phyloP scores from a whole-genome alignment of 345 rosid species.

The Murraya paniculata region DNA sequence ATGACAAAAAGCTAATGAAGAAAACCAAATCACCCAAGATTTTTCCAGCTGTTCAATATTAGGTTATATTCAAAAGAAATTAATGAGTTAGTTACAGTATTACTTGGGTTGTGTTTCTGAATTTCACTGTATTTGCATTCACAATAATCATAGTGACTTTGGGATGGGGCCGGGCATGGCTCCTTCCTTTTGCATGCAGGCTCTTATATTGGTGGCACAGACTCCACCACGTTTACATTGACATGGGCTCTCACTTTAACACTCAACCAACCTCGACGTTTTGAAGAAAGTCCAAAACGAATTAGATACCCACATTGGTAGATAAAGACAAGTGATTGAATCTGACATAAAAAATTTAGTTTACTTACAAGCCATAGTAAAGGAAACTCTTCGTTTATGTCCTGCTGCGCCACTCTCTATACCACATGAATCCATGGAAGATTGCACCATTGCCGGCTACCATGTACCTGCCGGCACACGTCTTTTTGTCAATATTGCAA shows the following conservation, averaged over 20 bases:
- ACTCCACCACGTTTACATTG: slow-evolving; percentile 36
- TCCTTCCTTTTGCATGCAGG: slow-evolving; percentile 18
- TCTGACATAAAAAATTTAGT: slow-evolving; percentile 34
- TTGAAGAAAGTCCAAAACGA: slow-evolving; percentile 39
- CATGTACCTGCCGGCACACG: slow-evolving; percentile 37
- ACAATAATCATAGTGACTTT: not conserved
- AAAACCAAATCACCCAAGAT: no score
- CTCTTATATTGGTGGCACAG: slow-evolving; percentile 34
- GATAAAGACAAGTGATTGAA: slow-evolving; percentile 21
- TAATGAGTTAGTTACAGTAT: no score
- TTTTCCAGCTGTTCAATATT: no score
- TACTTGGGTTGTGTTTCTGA: no score
- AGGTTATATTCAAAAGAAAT: no score
- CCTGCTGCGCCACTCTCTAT: slow-evolving; percentile 30
- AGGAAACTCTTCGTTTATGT: slow-evolving; percentile 45
- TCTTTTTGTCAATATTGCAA: slow-evolving; percentile 22
- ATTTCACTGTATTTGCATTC: not conserved
- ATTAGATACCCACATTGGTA: slow-evolving; percentile 37
- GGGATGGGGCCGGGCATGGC: not conserved
- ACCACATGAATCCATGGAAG: slow-evolving; percentile 41
- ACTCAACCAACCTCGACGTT: slow-evolving; percentile 35
- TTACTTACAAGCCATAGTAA: slow-evolving; percentile 39
- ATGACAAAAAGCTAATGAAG: no score
- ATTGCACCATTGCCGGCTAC: slow-evolving; percentile 33
- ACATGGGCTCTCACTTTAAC: slow-evolving; percentile 44